Conservation (phyloP, 1,284 basidiomycete genomes). For the Prillingera fragicola region DNA sequence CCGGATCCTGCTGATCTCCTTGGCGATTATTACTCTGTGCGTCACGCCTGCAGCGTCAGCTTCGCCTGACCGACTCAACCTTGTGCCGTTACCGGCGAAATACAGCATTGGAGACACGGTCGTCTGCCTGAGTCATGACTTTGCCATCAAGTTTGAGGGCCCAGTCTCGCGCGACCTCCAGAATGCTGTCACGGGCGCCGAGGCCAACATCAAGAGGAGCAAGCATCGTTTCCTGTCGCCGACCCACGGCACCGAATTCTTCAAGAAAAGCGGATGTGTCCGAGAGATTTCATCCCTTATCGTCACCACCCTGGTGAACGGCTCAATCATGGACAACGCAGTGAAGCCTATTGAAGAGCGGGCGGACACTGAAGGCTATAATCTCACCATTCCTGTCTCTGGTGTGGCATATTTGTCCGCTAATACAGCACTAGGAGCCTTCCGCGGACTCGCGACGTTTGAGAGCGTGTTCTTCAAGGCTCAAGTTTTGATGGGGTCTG, state of each 20-base stretch:
- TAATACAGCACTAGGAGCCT: too few species aligned
- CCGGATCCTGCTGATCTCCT: too few species aligned
- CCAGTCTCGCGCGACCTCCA: too few species aligned
- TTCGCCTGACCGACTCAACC: too few species aligned
- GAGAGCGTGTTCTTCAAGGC: slow-evolving; percentile 56
- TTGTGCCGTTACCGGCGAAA: slow-evolving; percentile 48
- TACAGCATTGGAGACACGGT: slow-evolving; percentile 53
- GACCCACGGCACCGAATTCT: slow-evolving; percentile 21
- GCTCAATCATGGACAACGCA: not conserved
- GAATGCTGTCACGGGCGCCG: too few species aligned
- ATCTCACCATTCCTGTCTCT: not conserved
- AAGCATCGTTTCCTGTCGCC: slow-evolving; percentile 19
- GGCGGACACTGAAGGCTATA: slow-evolving; percentile 5
- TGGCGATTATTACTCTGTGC: too few species aligned
- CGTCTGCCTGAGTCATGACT: slow-evolving; percentile 53
- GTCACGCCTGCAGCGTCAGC: too few species aligned
- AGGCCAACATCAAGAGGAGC: too few species aligned
- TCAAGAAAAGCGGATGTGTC: not conserved
- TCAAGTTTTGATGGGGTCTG: not conserved
- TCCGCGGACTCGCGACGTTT: slow-evolving; percentile 77
- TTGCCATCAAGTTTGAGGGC: slow-evolving; percentile 50
- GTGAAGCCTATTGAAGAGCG: not conserved
- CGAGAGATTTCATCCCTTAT: not conserved
- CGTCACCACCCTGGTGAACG: not conserved
- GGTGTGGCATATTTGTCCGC: not conserved